Percentiles rank a stretch among this genome's conserved stretches.
These are phyloP conservation scores for Fragaria nilgerrensis DNA, from an alignment of 306 rosid species.

Conservation along the genomic window DNA sequence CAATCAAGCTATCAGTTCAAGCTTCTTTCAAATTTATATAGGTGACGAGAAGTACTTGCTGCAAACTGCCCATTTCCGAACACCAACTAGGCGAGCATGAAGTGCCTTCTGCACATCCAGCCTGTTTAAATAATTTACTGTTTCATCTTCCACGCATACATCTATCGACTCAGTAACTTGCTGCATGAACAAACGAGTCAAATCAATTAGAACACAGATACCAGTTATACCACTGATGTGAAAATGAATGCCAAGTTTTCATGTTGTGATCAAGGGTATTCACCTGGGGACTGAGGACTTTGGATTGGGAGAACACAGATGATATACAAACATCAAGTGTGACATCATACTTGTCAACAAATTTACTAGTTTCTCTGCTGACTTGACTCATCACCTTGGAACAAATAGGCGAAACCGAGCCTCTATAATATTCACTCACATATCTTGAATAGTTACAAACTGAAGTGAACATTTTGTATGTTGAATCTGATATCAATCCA, in stretches of 20 bases:
- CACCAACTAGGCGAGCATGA: slow-evolving; percentile 79
- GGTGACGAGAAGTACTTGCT: slow-evolving; percentile 60
- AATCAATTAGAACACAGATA: background rate
- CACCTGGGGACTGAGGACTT: slow-evolving; percentile 48
- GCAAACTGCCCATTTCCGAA: slow-evolving; percentile 76
- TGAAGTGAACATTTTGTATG: slow-evolving; percentile 49
- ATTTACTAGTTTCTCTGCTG: slow-evolving; percentile 53
- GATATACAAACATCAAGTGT: slow-evolving; percentile 62
- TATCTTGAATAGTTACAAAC: slow-evolving; percentile 53
- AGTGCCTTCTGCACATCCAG: slow-evolving; percentile 77
- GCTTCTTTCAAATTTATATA: background rate
- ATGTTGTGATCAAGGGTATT: background rate
- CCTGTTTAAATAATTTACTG: slow-evolving; percentile 72
- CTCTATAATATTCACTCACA: slow-evolving; percentile 51
- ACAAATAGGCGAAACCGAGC: slow-evolving; percentile 45
- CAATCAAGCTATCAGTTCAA: background rate
- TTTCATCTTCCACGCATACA: slow-evolving; percentile 95
- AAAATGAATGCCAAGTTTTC: background rate
- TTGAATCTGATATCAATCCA: slow-evolving; percentile 54
- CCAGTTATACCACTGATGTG: background rate
- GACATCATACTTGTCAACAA: slow-evolving; percentile 62
- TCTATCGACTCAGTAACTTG: slow-evolving; percentile 66
- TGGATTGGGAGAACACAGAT: slow-evolving; percentile 50
- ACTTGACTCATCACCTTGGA: slow-evolving; percentile 58
- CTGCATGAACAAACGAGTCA: slow-evolving; percentile 36